Conservation (phyloP, 257 asterid genomes). For the Cordia subcordata region DNA sequence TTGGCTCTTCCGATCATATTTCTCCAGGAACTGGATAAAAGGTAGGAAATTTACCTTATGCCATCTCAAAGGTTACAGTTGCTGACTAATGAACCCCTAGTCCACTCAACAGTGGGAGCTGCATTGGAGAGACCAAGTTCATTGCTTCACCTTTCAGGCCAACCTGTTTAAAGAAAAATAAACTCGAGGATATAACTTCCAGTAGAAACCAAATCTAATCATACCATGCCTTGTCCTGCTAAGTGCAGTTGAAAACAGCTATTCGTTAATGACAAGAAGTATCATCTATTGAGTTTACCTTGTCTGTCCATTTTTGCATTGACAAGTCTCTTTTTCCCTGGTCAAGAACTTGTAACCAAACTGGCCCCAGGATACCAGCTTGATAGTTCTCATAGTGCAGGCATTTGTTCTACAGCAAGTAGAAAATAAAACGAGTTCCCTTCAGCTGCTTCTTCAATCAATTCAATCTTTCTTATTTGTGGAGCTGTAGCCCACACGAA, state of each 20-base stretch:
- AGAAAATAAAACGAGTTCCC: too few species aligned
- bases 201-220: background rate
- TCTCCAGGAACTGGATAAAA: too few species aligned
- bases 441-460: background rate
- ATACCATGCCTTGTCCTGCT: too few species aligned
- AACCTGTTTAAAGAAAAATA: conserved; percentile 24
- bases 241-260: too few species aligned
- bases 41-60: too few species aligned
- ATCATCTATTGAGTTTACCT: conserved; percentile 30
- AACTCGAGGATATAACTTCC: background rate
- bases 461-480: too few species aligned
- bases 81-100: conserved; percentile 24
- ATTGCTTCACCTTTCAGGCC: conserved; percentile 55
- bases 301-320: conserved; percentile 59
- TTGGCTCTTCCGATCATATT: too few species aligned
- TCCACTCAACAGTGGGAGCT: conserved; percentile 54
- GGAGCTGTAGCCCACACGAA: too few species aligned
- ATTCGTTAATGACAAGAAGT: too few species aligned
- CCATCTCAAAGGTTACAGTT: conserved; percentile 61
- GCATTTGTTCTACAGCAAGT: conserved; percentile 41
- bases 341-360: conserved; percentile 46
- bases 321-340: conserved; percentile 49
- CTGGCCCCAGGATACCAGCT: conserved; percentile 48
- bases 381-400: conserved; percentile 52
- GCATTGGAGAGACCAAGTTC: conserved; percentile 42